Evolutionary conservation across 2,329 filamentous ascomycete species (phyloP), one percentile per base, ranked within the genome.

Genomic region (Fusarium solani-melongenae): DNA sequence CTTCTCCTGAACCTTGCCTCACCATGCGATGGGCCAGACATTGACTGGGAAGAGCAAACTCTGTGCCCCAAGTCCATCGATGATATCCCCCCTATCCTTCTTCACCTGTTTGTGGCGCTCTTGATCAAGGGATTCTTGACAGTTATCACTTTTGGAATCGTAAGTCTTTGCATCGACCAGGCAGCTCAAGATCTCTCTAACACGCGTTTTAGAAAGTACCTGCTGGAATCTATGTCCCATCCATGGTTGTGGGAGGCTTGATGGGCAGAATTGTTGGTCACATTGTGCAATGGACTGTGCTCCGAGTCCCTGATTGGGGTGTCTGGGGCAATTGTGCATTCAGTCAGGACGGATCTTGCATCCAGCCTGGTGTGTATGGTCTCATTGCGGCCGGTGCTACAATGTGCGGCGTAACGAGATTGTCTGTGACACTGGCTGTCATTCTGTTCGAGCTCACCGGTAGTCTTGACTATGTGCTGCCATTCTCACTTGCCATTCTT

Each of bases 401-500:
- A 34, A 98, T 99, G 96, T 98, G 96, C 75, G 96, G 96, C 58
- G 96, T 98, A 3, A 99, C 96, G 2, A 90, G 96, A 58, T 84
- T 99, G 2, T 98, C 95, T 0, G 94, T 99, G 24, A 98, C 96
- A 0, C 87, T 99, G 10, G 95, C 95, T 0, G 95, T 98, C 78
- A 98, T 99, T 69, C 86, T 98, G 1, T 98, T 99, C 76, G 96
- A 99, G 82, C 87, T 99, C 38, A 99, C 96, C 0, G 96, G 96
- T 64, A 98, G 94, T 80, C 86, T 98, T 57, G 94, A 98, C 81
- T 97, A 98, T 78, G 96, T 99, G 5, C 86, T 99, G 12, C 96
- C 96, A 0, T 98, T 98, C 81, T 98, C 95, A 0, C 85, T 99
- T 10, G 93, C 94, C 0, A 94, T 99, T 36, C 87, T 98, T 5